These are phyloP conservation scores for Echites panduratus DNA, from an alignment of 257 asterid genomes.

Conservation along the genomic window DNA sequence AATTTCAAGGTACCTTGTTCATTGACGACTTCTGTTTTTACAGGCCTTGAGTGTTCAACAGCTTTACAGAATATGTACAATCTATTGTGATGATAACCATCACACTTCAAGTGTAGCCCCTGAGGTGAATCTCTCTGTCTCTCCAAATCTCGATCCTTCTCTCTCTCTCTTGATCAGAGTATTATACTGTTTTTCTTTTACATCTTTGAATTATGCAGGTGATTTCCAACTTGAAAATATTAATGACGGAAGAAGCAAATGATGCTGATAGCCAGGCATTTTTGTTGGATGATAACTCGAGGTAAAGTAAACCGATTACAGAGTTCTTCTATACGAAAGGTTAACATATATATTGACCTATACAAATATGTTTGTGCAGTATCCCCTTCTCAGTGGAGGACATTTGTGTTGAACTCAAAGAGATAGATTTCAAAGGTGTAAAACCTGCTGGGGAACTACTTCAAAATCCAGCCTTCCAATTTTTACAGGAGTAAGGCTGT, in stretches of 20 bases:
- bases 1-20: not conserved
- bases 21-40: slow-evolving; percentile 14
- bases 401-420: slow-evolving; percentile 48
- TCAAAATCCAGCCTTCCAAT: slow-evolving; percentile 63
- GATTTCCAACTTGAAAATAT: slow-evolving; percentile 42
- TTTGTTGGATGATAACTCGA: slow-evolving; percentile 58
- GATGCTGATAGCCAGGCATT: slow-evolving; percentile 40
- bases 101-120: slow-evolving; percentile 49
- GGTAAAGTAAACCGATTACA: slow-evolving; percentile 37
- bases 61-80: slow-evolving; percentile 64
- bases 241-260: slow-evolving; percentile 33
- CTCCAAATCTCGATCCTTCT: too few relatives aligned
- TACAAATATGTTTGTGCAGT: slow-evolving; percentile 36
- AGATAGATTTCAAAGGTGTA: too few relatives aligned
- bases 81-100: slow-evolving; percentile 42
- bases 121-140: slow-evolving; percentile 29
- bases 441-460: slow-evolving; percentile 60
- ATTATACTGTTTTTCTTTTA: too few relatives aligned
- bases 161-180: too few relatives aligned
- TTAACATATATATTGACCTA: not conserved
- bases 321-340: not conserved
- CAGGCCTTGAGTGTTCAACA: slow-evolving; percentile 73
- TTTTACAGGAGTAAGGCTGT: slow-evolving; percentile 47
- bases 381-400: slow-evolving; percentile 64
- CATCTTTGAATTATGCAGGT: slow-evolving; percentile 33